Evolutionary conservation across 352 stramenopile species (phyloP), one percentile per base, ranked within the genome.

Genomic region (Pythium aphanidermatum): DNA sequence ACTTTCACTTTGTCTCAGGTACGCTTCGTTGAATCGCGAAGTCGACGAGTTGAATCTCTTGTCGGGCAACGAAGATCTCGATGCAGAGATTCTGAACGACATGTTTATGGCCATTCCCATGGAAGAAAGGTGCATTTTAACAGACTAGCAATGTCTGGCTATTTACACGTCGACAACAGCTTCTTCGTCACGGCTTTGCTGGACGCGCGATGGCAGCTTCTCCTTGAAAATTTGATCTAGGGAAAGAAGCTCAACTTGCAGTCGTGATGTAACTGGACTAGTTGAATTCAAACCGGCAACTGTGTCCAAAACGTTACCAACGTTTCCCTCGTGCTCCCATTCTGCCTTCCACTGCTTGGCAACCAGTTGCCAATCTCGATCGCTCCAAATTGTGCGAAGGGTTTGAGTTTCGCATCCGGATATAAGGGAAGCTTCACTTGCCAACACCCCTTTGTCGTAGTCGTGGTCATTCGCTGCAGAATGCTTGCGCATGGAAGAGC

Each of bases 201-300:
- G 70, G 5, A 86, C 58, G 31, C 77, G 63, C 17, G 77, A 89
- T 14, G 66, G 68, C 27, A 89, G 52, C 42, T 85, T 86, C 28
- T 86, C 74, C 19, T 86, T 87, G 43, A 89, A 89, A 43, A 86
- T 70, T 40, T 87, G 63, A 19, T 83, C 66, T 19, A 89, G 50
- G 5, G 65, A 67, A 33, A 88, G 26, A 12, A 62, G 17, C n/a
- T 56, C 54, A 11, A 32, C 35, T 26, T 36, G 67, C 50, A 28
- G 50, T 24, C 11, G 61, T 48, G 36, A 74, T 34, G 39, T 50
- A 19, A 43, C 47, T 5, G 26, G 30, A 60, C 14, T 57, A 9
- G 32, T 43, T 54, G n/a, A 56, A 37, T 27, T 80, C 46, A 63
- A 32, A 4, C 49, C 52, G 3, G 56, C 56, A 14, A 65, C 56